Percentiles rank a stretch among this genome's conserved stretches.
Conservation (phyloP, 345 rosid genomes). For the Salix purpurea region DNA sequence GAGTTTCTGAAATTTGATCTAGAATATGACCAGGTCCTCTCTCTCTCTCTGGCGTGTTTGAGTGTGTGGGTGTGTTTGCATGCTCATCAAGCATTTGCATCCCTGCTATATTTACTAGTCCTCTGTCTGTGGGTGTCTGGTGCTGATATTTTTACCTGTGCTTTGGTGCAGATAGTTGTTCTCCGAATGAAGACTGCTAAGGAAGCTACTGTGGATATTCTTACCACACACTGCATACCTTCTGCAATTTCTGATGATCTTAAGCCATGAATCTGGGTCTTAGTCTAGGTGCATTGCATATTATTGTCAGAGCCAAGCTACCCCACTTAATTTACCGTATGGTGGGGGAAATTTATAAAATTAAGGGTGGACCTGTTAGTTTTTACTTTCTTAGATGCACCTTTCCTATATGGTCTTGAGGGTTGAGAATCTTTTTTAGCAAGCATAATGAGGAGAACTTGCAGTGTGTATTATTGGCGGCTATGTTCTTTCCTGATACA, state of each 20-base stretch:
- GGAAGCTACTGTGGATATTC: conserved; percentile 75
- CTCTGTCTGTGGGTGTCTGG: not conserved
- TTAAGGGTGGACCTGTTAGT: not conserved
- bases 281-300: not conserved
- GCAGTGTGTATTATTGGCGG: not conserved
- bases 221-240: conserved; percentile 87
- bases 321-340: not conserved
- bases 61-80: not conserved
- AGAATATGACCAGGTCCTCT: conserved; percentile 80
- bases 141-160: not conserved
- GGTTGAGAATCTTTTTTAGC: not conserved
- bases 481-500: not conserved
- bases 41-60: not conserved
- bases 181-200: conserved; percentile 71
- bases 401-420: not conserved
- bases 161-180: conserved; percentile 60
- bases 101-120: not conserved
- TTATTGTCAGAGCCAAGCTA: not conserved
- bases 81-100: not conserved
- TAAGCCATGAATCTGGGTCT: conserved; percentile 23
- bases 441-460: not conserved
- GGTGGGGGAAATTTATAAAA: not conserved
- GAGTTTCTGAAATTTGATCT: conserved; percentile 80
- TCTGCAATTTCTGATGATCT: conserved; percentile 89
- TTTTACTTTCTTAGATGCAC: not conserved